These are phyloP conservation scores for Phoenix dactylifera DNA, from an alignment of 176 grass and related monocot species.

Conservation along the genomic window DNA sequence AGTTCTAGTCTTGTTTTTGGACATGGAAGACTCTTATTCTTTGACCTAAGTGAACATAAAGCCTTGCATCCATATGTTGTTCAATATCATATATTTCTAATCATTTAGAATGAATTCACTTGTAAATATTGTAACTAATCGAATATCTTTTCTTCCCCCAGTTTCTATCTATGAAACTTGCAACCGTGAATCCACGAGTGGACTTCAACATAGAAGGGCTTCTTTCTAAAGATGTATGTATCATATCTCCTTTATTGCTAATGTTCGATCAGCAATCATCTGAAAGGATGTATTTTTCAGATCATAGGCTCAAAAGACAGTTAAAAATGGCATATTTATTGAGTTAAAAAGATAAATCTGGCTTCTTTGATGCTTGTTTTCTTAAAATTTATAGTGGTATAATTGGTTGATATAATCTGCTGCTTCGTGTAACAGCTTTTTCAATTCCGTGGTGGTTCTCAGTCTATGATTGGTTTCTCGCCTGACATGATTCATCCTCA, in stretches of 20 bases:
- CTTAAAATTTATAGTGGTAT: too few relatives aligned
- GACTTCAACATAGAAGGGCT: slow-evolving; percentile 12
- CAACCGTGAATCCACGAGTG: slow-evolving; percentile 14
- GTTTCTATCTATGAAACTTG: slow-evolving; percentile 30
- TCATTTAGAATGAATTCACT: too few relatives aligned
- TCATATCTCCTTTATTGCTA: not conserved
- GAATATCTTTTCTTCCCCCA: not conserved
- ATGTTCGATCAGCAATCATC: not conserved
- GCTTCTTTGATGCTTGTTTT: not conserved
- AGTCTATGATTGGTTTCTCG: slow-evolving; percentile 10
- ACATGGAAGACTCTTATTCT: not conserved
- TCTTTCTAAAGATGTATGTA: slow-evolving; percentile 18
- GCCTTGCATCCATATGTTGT: too few relatives aligned
- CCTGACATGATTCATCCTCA: slow-evolving; percentile 10
- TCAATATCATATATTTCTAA: too few relatives aligned
- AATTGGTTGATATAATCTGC: not conserved
- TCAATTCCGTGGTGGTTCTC: slow-evolving; percentile 3
- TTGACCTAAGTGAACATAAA: too few relatives aligned
- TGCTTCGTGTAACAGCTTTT: not conserved
- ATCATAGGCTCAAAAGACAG: not conserved
- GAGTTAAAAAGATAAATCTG: not conserved
- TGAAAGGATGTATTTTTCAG: not conserved
- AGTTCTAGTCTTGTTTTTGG: not conserved
- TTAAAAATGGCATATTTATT: not conserved
- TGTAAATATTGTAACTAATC: not conserved